Percentiles rank a stretch among this genome's conserved stretches.
These are phyloP conservation scores for Apiotrichum gracile DNA, from an alignment of 1,284 basidiomycete genomes.

Conservation along the genomic window DNA sequence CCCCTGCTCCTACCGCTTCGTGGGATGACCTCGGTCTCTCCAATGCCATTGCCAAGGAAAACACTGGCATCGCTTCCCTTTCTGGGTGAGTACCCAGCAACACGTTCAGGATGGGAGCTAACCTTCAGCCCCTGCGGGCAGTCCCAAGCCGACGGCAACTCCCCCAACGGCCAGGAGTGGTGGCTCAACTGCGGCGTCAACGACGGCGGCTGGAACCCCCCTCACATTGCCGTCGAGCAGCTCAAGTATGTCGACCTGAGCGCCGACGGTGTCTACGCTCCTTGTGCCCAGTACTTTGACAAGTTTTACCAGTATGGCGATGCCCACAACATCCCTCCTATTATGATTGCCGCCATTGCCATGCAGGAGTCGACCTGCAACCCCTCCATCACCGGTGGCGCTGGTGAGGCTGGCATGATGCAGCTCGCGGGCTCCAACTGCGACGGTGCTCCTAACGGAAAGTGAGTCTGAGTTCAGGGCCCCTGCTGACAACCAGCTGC, in stretches of 20 bases:
- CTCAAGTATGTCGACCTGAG: constrained; percentile 53
- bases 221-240: constrained; percentile 53
- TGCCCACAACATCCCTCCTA: constrained; percentile 52
- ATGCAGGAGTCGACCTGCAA: constrained; percentile 76
- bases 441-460: constrained; percentile 55
- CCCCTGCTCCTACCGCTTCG: too few species aligned
- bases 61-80: too few species aligned
- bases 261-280: constrained; percentile 58
- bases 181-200: constrained; percentile 74
- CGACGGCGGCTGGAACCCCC: constrained; percentile 39
- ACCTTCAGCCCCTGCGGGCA: constrained; percentile 30
- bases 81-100: too few species aligned
- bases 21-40: too few species aligned
- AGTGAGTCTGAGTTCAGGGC: too few species aligned
- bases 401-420: constrained; percentile 76
- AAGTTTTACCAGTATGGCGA: constrained; percentile 60
- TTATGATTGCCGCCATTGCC: constrained; percentile 75
- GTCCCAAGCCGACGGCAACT: constrained; percentile 33
- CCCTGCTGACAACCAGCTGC: constrained; percentile 23
- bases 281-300: constrained; percentile 56
- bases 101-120: neutral
- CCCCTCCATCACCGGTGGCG: constrained; percentile 62
- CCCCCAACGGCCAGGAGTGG: constrained; percentile 67
- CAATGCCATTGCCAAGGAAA: too few species aligned
- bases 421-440: constrained; percentile 79